Evolutionary conservation across 2,329 filamentous ascomycete genomes (phyloP), one percentile per base, ranked within the genome.

Genomic region (Thielaviopsis euricoi): DNA sequence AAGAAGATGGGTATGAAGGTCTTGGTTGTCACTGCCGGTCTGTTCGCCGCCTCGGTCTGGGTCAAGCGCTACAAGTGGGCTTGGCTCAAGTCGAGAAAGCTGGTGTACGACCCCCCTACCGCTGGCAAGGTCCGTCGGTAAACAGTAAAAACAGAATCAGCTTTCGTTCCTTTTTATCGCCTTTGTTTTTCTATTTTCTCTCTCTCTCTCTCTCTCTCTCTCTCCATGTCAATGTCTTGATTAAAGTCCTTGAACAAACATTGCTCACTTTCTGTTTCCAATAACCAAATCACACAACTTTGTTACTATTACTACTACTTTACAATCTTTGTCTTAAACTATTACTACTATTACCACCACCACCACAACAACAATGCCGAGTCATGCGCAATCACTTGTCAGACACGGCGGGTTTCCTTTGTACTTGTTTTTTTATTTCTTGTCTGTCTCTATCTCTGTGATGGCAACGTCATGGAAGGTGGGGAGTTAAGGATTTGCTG

Each of bases 1-100:
- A 98, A 98, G 87, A 93, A 89, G 79, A 98, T 97, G 93, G 93
- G 93, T 68, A 83, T 95, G 81, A 97, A 98, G 84, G 87, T 95
- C 57, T 73, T 98, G 66, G 83, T 86, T 64, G 81, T 95, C 64
- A 82, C 83, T 58, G 79, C 85, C 62, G 81, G 85, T 62, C 78
- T 98, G 63, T 86, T 89, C 70, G 89, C 88, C 59, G 68, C 97
- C 67, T 94, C 87, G 72, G 82, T 98, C 67, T 98, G 90, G 89
- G 86, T 97, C 64, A 98, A 98, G 87, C 85, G 90, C 77, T 98
- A 98, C 85, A 98, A 97, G 83, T 98, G 93, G 93, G 80, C 89
- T 61, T 84, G 87, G 68, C 76, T 98, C 73, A 98, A 98, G 86
- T 86, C 89, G 67, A 85, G 93, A 70, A 95, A 97, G 85, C 76